These are phyloP conservation scores for Candida jianshihensis DNA, from an alignment of 805 yeast genomes.

Conservation along the genomic window DNA sequence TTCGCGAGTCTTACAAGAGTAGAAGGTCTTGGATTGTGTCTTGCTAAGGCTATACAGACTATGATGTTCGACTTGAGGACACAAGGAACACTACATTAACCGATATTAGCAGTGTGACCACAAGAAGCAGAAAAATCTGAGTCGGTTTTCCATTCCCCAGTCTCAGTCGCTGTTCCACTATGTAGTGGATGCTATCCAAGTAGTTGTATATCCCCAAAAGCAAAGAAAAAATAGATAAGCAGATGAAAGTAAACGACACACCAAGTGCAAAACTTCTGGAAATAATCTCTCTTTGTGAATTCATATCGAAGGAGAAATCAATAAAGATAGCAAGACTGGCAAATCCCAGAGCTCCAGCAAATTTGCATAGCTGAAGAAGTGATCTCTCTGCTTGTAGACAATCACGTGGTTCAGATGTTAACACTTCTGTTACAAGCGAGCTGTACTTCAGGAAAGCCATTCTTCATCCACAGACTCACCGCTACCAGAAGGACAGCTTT, in stretches of 20 bases:
- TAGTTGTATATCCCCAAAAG: conserved; percentile 16
- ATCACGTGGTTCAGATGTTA: conserved; percentile 21
- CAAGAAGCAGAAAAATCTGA: conserved; percentile 4
- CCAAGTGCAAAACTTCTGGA: conserved; percentile 7
- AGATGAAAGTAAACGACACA: conserved; percentile 11
- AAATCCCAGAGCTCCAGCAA: conserved; percentile 13
- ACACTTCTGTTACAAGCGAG: conserved; percentile 6
- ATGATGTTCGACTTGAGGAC: neutral
- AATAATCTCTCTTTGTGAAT: neutral
- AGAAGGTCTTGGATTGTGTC: too few relatives aligned
- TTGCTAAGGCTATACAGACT: too few relatives aligned
- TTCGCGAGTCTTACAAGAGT: neutral
- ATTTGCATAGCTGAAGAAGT: conserved; percentile 16
- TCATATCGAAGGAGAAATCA: conserved; percentile 11
- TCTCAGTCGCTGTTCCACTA: conserved; percentile 9
- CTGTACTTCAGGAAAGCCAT: conserved; percentile 2
- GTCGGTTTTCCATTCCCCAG: conserved; percentile 10
- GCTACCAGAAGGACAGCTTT: neutral
- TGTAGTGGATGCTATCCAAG: conserved; percentile 11
- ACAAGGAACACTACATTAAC: conserved; percentile 7
- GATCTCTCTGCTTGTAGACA: conserved; percentile 23
- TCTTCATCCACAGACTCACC: neutral
- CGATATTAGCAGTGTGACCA: conserved; percentile 8
- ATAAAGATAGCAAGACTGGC: conserved; percentile 15
- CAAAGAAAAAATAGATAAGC: conserved; percentile 7